Conservation (phyloP, 495 filamentous ascomycete species). For the Ascobolus immersus region DNA sequence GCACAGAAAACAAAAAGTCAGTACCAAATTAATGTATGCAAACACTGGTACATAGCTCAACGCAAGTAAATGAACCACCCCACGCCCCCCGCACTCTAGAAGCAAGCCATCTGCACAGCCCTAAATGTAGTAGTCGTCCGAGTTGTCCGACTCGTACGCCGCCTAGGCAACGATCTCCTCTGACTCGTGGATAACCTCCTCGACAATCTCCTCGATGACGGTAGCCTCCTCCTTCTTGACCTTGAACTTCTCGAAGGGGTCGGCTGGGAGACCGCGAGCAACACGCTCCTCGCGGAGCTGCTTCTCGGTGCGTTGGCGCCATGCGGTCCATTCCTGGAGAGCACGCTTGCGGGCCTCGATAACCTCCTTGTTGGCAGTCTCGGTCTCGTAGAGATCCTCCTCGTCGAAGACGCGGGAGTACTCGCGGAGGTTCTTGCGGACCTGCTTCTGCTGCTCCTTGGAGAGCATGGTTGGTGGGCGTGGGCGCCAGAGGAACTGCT, state of each 20-base stretch:
- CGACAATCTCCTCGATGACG: constrained; percentile 81
- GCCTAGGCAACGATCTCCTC: constrained; percentile 11
- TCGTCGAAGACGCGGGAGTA: constrained; percentile 87
- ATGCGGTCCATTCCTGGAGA: constrained; percentile 73
- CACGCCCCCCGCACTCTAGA: too few relatives aligned
- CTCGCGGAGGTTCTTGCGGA: constrained; percentile 94
- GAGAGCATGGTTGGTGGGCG: constrained; percentile 66
- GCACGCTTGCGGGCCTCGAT: constrained; percentile 63
- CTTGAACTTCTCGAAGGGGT: constrained; percentile 23
- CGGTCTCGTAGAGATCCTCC: constrained; percentile 74
- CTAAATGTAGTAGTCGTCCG: too few relatives aligned
- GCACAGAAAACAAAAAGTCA: too few relatives aligned
- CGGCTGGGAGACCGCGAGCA: constrained; percentile 36
- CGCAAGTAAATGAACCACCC: too few relatives aligned
- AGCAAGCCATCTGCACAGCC: too few relatives aligned
- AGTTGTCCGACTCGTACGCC: not conserved
- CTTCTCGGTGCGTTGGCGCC: constrained; percentile 48
- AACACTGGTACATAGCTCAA: too few relatives aligned
- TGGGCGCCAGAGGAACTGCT: constrained; percentile 86
- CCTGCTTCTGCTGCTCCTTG: constrained; percentile 86
- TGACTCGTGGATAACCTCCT: constrained; percentile 39
- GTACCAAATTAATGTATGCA: too few relatives aligned
- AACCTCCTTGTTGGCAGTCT: constrained; percentile 74
- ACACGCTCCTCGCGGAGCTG: constrained; percentile 47
- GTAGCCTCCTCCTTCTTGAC: constrained; percentile 41